Conservation (phyloP, 2,329 filamentous ascomycete genomes). For the Aphanocladium album region DNA sequence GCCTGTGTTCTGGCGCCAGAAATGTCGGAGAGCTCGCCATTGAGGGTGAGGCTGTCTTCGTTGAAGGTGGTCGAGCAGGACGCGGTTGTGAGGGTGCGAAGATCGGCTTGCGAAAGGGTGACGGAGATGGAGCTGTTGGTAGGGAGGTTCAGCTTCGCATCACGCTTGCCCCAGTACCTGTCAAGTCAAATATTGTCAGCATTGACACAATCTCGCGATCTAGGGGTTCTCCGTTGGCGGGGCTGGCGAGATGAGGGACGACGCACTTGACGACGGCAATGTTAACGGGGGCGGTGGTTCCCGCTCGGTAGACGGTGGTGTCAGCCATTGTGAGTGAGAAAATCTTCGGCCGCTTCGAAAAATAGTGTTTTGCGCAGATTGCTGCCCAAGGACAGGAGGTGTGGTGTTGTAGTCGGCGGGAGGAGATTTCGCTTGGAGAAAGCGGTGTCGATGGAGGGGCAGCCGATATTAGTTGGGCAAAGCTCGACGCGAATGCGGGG, state of each 20-base stretch:
- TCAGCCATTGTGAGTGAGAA: slow-evolving; percentile 37
- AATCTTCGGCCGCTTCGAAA: not conserved
- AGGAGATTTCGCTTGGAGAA: slow-evolving; percentile 5
- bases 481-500: not conserved
- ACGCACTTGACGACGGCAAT: slow-evolving; percentile 92
- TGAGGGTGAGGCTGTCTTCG: slow-evolving; percentile 72
- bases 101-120: slow-evolving; percentile 87
- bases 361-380: not conserved
- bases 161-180: slow-evolving; percentile 92
- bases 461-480: not conserved
- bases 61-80: slow-evolving; percentile 74
- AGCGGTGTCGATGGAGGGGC: slow-evolving; percentile 12
- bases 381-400: not conserved
- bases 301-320: slow-evolving; percentile 73
- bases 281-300: slow-evolving; percentile 95
- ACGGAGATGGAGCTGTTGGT: slow-evolving; percentile 98
- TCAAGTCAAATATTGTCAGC: slow-evolving; percentile 4
- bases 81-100: slow-evolving; percentile 93
- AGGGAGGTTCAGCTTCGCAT: slow-evolving; percentile 87
- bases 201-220: not conserved
- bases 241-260: not conserved
- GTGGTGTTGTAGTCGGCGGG: not conserved
- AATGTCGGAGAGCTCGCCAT: slow-evolving; percentile 77
- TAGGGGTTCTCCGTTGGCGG: not conserved
- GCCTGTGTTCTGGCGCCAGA: slow-evolving; percentile 87